phyloP scores from a whole-genome alignment of 805 yeast genomes.

The Candida incommunis region DNA sequence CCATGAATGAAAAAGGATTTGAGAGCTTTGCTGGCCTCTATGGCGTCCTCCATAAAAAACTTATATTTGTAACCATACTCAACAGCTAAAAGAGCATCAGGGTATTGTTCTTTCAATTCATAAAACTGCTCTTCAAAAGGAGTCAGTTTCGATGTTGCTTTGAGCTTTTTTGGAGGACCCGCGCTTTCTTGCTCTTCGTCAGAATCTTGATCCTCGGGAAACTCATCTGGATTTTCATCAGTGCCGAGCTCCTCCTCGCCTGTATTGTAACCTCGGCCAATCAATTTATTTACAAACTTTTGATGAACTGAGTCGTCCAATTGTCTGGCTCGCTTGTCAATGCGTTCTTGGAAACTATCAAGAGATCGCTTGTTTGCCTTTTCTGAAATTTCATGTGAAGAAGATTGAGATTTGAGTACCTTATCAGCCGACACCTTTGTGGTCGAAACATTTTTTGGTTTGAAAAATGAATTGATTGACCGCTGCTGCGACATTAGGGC shows the following conservation, averaged over 20 bases:
- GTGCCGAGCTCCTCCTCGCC: no score
- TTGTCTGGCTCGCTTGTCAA: not conserved
- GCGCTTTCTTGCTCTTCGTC: not conserved
- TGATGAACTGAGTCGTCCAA: not conserved
- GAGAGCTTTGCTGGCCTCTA: constrained; percentile 40
- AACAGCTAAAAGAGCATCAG: constrained; percentile 60
- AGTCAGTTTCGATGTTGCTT: constrained; percentile 30
- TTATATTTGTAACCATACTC: constrained; percentile 91
- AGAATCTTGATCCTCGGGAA: not conserved
- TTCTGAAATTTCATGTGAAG: no score
- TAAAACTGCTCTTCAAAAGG: constrained; percentile 73
- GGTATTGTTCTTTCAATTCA: constrained; percentile 43
- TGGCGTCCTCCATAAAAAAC: constrained; percentile 77
- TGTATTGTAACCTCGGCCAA: no score
- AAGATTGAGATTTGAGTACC: no score
- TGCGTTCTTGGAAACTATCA: not conserved
- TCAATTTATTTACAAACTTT: not conserved
- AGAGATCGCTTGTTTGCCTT: not conserved
- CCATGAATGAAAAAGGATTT: constrained; percentile 57
- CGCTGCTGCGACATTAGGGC: no score
- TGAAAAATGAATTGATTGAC: not conserved
- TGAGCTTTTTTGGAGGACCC: not conserved
- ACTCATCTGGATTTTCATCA: not conserved
- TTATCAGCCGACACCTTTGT: no score
- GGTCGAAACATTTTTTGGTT: not conserved